Evolutionary conservation across 371 early-diverging fungal genomes (phyloP).

Genomic region (Neoconidiobolus thromboides): DNA sequence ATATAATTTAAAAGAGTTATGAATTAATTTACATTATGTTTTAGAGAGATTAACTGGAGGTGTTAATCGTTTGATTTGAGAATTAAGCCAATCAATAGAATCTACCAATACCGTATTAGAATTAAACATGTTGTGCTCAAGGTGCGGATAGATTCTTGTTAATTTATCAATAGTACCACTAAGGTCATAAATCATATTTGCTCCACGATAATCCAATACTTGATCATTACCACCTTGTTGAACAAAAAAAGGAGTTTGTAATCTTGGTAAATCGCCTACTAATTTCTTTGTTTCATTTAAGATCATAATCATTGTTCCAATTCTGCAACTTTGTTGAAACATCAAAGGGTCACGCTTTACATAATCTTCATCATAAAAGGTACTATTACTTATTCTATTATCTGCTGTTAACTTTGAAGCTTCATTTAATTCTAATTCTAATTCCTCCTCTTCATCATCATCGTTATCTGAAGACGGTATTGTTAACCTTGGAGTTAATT

Average conservation of each 20-base stretch:
- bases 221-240: background rate
- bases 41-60: background rate
- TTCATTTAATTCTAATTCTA: too few relatives aligned
- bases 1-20: too few relatives aligned
- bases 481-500: background rate
- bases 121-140: background rate
- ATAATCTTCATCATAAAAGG: background rate
- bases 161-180: slow-evolving; percentile 1
- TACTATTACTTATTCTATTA: background rate
- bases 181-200: background rate
- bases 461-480: background rate
- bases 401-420: background rate
- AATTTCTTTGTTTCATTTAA: background rate
- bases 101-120: background rate
- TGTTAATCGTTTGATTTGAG: background rate
- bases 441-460: background rate
- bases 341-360: background rate
- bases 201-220: background rate
- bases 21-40: too few relatives aligned
- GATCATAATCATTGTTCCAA: slow-evolving; percentile 1
- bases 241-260: background rate
- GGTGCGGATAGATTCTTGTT: background rate
- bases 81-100: background rate
- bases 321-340: background rate
- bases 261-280: background rate